These are phyloP conservation scores for Xerocomellus amylosporus DNA, from an alignment of 768 basidiomycete species.

Conservation along the genomic window DNA sequence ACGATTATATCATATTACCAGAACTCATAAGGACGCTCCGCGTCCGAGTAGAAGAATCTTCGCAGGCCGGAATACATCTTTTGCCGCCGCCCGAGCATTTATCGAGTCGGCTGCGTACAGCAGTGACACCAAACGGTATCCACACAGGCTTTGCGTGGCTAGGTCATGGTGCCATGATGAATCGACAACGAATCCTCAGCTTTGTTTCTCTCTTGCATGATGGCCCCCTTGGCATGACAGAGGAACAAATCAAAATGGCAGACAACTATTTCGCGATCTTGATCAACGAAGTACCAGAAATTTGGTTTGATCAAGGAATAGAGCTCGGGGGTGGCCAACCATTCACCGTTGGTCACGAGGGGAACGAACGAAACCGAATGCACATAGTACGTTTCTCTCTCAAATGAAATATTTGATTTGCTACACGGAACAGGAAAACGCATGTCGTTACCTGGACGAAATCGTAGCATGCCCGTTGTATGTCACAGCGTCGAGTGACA, in stretches of 20 bases:
- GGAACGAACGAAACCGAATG: conserved; percentile 52
- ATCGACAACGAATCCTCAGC: conserved; percentile 38
- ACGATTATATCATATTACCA: conserved; percentile 62
- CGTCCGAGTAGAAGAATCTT: conserved; percentile 32
- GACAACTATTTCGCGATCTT: conserved; percentile 69
- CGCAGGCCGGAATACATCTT: conserved; percentile 43
- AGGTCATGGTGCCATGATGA: conserved; percentile 59
- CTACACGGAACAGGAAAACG: conserved; percentile 38
- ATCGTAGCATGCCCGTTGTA: conserved; percentile 15
- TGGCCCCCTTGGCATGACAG: conserved; percentile 39
- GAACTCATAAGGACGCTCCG: conserved; percentile 54
- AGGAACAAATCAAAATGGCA: conserved; percentile 59
- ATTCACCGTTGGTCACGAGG: conserved; percentile 60
- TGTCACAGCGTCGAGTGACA: neutral
- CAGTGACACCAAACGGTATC: conserved; percentile 36
- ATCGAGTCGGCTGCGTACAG: conserved; percentile 48
- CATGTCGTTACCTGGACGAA: conserved; percentile 43
- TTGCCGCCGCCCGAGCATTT: conserved; percentile 63
- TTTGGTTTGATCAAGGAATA: conserved; percentile 65
- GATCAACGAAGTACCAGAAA: conserved; percentile 52
- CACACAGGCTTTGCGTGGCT: conserved; percentile 66
- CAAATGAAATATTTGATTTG: neutral
- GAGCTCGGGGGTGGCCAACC: conserved; percentile 57
- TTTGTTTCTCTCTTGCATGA: conserved; percentile 49
- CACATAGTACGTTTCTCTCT: conserved; percentile 50